Percentiles rank a stretch among this genome's conserved stretches.
Evolutionary conservation across 805 yeast species (phyloP).

Genomic region (Limtongia smithiae): DNA sequence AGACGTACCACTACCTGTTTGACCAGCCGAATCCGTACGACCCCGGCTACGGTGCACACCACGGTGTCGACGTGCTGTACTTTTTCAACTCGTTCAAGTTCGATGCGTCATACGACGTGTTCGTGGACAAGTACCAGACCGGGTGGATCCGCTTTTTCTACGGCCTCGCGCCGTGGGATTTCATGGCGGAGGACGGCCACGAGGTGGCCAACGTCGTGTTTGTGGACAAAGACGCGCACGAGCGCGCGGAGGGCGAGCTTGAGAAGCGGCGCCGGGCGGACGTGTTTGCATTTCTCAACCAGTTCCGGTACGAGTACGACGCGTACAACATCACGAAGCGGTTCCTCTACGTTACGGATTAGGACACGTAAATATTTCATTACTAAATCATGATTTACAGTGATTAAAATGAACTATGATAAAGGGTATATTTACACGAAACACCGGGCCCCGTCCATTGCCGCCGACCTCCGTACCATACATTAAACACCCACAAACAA

Average conservation of each 20-base stretch:
- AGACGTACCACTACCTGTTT: constrained; percentile 34
- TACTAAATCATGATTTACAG: too few species aligned
- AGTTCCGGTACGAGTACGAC: constrained; percentile 20
- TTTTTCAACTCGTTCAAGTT: constrained; percentile 33
- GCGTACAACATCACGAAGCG: constrained; percentile 27
- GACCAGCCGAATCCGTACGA: constrained; percentile 36
- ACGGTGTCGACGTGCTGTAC: constrained; percentile 38
- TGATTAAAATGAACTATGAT: too few species aligned
- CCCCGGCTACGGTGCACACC: constrained; percentile 34
- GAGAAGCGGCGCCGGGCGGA: constrained; percentile 15
- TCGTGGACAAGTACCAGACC: constrained; percentile 31
- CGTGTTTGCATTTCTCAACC: constrained; percentile 16
- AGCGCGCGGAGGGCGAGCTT: constrained; percentile 19
- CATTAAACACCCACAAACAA: too few species aligned
- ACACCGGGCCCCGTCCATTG: too few species aligned
- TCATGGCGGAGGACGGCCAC: constrained; percentile 3
- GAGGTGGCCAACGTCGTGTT: constrained; percentile 13
- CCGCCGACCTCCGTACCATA: too few species aligned
- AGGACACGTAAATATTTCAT: too few species aligned
- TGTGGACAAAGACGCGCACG: constrained; percentile 14
- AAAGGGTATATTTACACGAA: too few species aligned
- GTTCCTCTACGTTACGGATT: constrained; percentile 20
- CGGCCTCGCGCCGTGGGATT: constrained; percentile 35
- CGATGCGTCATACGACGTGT: constrained; percentile 16
- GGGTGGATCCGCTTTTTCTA: constrained; percentile 33